Base-by-base conservation (phyloP, 176 grass and related monocot genomes). In the Eremochloa ophiuroides region DNA sequence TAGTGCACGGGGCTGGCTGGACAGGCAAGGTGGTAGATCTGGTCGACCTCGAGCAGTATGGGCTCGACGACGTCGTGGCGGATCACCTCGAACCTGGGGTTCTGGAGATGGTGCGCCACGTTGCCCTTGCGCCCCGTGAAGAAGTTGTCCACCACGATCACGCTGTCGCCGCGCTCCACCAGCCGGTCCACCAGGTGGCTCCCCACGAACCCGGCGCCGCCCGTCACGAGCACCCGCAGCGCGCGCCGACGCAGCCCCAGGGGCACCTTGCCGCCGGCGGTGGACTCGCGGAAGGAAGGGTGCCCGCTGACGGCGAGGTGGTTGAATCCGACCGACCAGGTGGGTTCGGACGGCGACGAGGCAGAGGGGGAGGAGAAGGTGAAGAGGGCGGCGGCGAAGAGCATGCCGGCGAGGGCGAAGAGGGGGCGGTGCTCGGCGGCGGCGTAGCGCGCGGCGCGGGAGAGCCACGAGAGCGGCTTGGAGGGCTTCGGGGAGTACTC, bases 1-100 rank as follows among this genome's bases (percentile, higher is more conserved):
- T 97, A 97, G 84, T 97, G 94, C 58, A 97, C 94, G 35, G 94
- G 94, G 59, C 88, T 91, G 11, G 94, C 94, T 20, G 94, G 94
- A 83, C 94, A 97, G 14, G 94, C 94, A 60, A 97, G 91, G 48
- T 97, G 94, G 83, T 97, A 97, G 86, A 97, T 97, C 88, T 93
- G 94, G 71, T 97, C 94, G 64, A 97, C 94, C 69, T 97, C 94
- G 30, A 97, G 88, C 38, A 97, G 85, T 56, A 97, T 81, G 61
- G 94, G 88, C 69, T 97, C 94, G 62, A 97, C 94, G 76, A 97
- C 91, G 53, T 97, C 94, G 53, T 97, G 94, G 58, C 94, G 91
- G 88, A 97, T 97, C 51, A 97, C 74, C 91, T 97, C 94, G 77
- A 97, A 87, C 39, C 83, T 87, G 18, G 91, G 91, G 73, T 97